Percentiles rank a stretch among this genome's conserved stretches.
Conservation (phyloP, 2,329 filamentous ascomycete species). For the Colletotrichum tanaceti region DNA sequence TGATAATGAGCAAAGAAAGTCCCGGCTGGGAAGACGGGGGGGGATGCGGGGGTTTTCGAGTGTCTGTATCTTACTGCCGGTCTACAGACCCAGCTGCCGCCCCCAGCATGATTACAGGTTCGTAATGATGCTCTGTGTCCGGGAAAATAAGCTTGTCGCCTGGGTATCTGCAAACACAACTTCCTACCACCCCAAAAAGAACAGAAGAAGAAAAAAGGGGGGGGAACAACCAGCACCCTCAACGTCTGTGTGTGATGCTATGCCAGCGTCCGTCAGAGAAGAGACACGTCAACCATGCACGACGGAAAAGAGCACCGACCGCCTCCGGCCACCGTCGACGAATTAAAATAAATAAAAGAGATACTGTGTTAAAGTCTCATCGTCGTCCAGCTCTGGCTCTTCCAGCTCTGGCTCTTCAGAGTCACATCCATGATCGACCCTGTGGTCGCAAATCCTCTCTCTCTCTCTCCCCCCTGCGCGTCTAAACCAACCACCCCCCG, state of each 20-base stretch:
- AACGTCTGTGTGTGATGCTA: constrained; percentile 3
- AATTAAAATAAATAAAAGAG: not conserved
- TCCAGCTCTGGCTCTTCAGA: too few relatives aligned
- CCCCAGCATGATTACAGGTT: too few relatives aligned
- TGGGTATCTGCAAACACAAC: too few relatives aligned
- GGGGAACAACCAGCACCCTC: not conserved
- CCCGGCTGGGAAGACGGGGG: not conserved
- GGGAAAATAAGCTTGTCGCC: too few relatives aligned
- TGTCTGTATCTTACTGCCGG: too few relatives aligned
- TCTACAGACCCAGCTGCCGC: too few relatives aligned
- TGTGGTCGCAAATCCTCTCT: not conserved
- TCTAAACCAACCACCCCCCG: too few relatives aligned
- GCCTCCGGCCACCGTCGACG: not conserved
- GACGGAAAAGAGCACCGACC: constrained; percentile 8
- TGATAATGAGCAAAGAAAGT: not conserved
- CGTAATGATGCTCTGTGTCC: too few relatives aligned
- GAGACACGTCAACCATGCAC: constrained; percentile 41
- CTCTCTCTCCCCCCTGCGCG: too few relatives aligned
- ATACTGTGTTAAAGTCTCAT: not conserved
- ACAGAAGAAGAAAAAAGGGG: too few relatives aligned
- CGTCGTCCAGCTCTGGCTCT: too few relatives aligned
- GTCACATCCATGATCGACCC: not conserved
- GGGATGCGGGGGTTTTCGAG: not conserved
- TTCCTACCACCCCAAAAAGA: not conserved
- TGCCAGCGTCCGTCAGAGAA: constrained; percentile 11